Percentiles rank a stretch among this genome's conserved stretches.
Conservation (phyloP, 2,329 filamentous ascomycete species). For the Lasiodiplodia sp. region DNA sequence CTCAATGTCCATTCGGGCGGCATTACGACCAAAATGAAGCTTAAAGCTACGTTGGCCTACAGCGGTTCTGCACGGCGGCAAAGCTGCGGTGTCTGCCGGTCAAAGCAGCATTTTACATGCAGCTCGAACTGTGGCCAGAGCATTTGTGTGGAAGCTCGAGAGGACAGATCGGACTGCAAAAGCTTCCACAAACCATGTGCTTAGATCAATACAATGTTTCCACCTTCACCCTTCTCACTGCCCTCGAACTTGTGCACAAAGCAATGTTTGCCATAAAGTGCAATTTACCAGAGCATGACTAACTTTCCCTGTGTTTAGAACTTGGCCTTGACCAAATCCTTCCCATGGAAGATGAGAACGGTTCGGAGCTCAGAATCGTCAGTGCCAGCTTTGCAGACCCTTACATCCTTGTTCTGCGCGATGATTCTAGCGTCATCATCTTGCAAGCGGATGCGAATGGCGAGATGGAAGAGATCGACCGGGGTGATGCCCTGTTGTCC, state of each 20-base stretch:
- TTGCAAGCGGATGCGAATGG: slow-evolving; percentile 80
- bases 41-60: background rate
- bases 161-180: slow-evolving; percentile 11
- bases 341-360: slow-evolving; percentile 90
- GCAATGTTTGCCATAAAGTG: slow-evolving; percentile 20
- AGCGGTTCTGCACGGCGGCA: background rate
- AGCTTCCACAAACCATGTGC: slow-evolving; percentile 26
- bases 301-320: slow-evolving; percentile 59
- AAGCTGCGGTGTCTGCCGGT: background rate
- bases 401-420: slow-evolving; percentile 81
- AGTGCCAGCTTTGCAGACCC: slow-evolving; percentile 87
- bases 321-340: slow-evolving; percentile 89
- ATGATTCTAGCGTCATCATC: slow-evolving; percentile 81
- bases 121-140: background rate
- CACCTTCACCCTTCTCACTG: slow-evolving; percentile 15
- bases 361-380: slow-evolving; percentile 77
- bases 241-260: slow-evolving; percentile 7
- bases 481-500: slow-evolving; percentile 63
- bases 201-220: slow-evolving; percentile 28
- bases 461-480: slow-evolving; percentile 83
- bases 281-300: slow-evolving; percentile 3
- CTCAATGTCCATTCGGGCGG: background rate
- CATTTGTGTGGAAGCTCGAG: slow-evolving; percentile 5
- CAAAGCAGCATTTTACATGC: background rate
- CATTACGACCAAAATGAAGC: background rate